Evolutionary conservation across 2,329 filamentous ascomycete genomes (phyloP).

Genomic region (Neofusicoccum cordaticola): DNA sequence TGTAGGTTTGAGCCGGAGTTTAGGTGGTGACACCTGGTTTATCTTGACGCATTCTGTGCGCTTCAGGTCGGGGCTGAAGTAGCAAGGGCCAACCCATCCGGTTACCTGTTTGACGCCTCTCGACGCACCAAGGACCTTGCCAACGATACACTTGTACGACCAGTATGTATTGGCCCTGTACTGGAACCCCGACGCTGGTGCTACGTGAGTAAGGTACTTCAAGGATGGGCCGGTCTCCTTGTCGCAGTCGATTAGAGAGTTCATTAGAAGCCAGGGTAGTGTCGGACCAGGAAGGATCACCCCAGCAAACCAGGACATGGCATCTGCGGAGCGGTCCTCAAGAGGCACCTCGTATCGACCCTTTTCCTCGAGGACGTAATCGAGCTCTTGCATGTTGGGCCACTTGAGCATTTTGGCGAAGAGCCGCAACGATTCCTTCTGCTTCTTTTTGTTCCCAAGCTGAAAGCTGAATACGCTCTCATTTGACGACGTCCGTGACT

Average conservation of each 20-base stretch:
- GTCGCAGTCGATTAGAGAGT: slow-evolving; percentile 72
- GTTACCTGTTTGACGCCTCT: slow-evolving; percentile 68
- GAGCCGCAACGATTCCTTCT: slow-evolving; percentile 65
- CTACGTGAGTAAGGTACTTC: slow-evolving; percentile 64
- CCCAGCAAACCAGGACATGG: slow-evolving; percentile 75
- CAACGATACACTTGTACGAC: slow-evolving; percentile 68
- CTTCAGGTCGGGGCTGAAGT: slow-evolving; percentile 64
- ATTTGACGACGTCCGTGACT: slow-evolving; percentile 48
- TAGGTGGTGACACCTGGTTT: slow-evolving; percentile 57
- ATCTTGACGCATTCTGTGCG: slow-evolving; percentile 69
- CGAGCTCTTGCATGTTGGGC: slow-evolving; percentile 67
- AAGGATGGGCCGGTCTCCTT: slow-evolving; percentile 65
- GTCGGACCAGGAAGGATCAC: slow-evolving; percentile 68
- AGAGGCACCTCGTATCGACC: slow-evolving; percentile 47
- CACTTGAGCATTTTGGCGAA: slow-evolving; percentile 74
- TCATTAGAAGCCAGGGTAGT: slow-evolving; percentile 75
- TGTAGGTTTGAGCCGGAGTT: slow-evolving; percentile 52
- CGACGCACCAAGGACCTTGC: slow-evolving; percentile 65
- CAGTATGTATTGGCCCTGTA: slow-evolving; percentile 77
- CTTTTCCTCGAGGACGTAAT: slow-evolving; percentile 60
- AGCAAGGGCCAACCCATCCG: slow-evolving; percentile 72
- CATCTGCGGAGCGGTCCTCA: slow-evolving; percentile 66
- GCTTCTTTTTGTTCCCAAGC: slow-evolving; percentile 63
- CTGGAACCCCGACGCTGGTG: slow-evolving; percentile 71
- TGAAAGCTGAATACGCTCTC: slow-evolving; percentile 57